Conservation (phyloP, 2,329 filamentous ascomycete genomes). For the Thyridium curvatum region DNA sequence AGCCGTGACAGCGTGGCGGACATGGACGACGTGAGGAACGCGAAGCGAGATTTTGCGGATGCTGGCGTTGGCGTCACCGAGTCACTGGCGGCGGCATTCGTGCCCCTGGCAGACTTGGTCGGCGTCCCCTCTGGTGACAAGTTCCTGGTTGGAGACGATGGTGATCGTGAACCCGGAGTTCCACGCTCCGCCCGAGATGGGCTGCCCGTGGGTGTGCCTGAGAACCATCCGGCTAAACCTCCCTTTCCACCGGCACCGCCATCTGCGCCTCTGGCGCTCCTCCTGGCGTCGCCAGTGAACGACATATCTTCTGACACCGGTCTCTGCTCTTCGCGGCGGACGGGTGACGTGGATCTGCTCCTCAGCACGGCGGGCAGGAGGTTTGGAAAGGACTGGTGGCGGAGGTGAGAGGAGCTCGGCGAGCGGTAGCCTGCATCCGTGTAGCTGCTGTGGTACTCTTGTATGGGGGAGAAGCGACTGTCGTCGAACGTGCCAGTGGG, state of each 20-base stretch:
- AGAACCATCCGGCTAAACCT: conserved; percentile 23
- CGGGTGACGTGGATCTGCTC: conserved; percentile 20
- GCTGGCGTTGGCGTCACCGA: conserved; percentile 12
- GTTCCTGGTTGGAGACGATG: conserved; percentile 9
- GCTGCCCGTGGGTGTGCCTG: conserved; percentile 15
- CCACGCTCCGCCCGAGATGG: conserved; percentile 13
- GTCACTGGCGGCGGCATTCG: conserved; percentile 21
- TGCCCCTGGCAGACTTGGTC: conserved; percentile 15
- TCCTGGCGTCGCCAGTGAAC: conserved; percentile 32
- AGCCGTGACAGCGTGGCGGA: conserved; percentile 35
- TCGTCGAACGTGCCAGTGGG: conserved; percentile 7
- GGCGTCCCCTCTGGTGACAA: conserved; percentile 24
- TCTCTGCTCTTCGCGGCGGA: conserved; percentile 13
- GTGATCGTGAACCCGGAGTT: conserved; percentile 7
- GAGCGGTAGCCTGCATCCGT: conserved; percentile 13
- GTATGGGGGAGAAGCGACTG: conserved; percentile 15
- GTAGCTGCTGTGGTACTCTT: conserved; percentile 25
- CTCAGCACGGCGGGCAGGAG: conserved; percentile 20
- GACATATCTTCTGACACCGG: conserved; percentile 28
- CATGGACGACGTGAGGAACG: conserved; percentile 39
- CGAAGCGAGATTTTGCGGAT: conserved; percentile 32
- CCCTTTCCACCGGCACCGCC: conserved; percentile 18
- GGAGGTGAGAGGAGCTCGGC: conserved; percentile 16
- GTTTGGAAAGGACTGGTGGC: conserved; percentile 28
- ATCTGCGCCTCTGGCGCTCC: conserved; percentile 11